Evolutionary conservation across 345 rosid genomes (phyloP).

Genomic region (Hirschfeldia incana): DNA sequence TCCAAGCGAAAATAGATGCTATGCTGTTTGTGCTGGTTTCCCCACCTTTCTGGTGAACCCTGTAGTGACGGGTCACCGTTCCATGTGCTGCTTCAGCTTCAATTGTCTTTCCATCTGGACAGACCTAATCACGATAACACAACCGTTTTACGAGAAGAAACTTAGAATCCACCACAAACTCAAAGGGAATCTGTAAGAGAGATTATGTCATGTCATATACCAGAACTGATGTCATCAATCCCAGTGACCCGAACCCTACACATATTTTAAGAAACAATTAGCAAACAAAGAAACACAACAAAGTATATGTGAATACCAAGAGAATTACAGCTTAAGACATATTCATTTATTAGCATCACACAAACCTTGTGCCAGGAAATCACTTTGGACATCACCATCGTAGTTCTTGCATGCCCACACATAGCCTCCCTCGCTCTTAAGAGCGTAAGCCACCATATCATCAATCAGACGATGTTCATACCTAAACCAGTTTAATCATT

Average conservation of each 20-base stretch:
- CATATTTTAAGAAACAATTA: constrained; percentile 25
- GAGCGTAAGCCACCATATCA: constrained; percentile 98
- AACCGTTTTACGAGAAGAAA: constrained; percentile 5
- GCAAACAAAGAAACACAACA: neutral
- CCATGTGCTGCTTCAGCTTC: constrained; percentile 99
- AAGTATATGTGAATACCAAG: neutral
- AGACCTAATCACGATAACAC: constrained; percentile 58
- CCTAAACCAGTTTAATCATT: constrained; percentile 50
- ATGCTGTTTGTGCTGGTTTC: constrained; percentile 99
- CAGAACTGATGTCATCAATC: constrained; percentile 98
- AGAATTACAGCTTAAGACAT: neutral
- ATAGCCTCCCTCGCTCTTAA: constrained; percentile 97
- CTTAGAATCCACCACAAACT: neutral
- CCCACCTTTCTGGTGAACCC: constrained; percentile 99
- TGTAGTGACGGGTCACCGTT: constrained; percentile 91
- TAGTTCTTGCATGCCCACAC: constrained; percentile 99
- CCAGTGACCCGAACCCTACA: constrained; percentile 96
- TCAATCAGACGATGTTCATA: constrained; percentile 99
- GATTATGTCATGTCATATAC: constrained; percentile 38
- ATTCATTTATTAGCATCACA: constrained; percentile 4
- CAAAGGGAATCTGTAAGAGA: constrained; percentile 15
- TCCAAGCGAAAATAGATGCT: constrained; percentile 99
- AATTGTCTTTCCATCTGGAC: constrained; percentile 97
- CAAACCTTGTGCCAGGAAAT: constrained; percentile 92
- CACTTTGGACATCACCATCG: constrained; percentile 99